These are phyloP conservation scores for Scedosporium aurantiacum DNA, from an alignment of 2,329 filamentous ascomycete genomes.

Conservation along the genomic window DNA sequence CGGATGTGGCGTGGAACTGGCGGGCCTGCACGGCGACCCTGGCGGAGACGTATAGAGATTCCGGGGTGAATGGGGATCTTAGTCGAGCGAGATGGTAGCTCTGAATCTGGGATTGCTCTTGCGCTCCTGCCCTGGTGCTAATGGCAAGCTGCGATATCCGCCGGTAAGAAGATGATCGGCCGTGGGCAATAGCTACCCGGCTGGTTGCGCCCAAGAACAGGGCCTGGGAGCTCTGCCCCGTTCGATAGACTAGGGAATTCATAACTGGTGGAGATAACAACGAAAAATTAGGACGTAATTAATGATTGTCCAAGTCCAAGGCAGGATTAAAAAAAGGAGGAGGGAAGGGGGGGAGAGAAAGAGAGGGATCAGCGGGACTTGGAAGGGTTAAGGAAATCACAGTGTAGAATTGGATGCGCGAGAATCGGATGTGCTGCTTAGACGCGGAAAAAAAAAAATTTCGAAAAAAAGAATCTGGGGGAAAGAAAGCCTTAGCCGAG, in stretches of 20 bases:
- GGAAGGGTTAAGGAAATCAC: not conserved
- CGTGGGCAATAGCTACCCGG: constrained; percentile 20
- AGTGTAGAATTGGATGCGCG: constrained; percentile 1
- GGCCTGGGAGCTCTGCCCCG: constrained; percentile 1
- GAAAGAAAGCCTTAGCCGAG: constrained; percentile 1
- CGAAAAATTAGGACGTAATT: not conserved
- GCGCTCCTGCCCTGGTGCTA: constrained; percentile 12
- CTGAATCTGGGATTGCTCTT: not conserved
- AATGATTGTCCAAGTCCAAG: constrained; percentile 2
- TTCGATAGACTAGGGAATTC: constrained; percentile 4
- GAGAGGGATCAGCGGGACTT: not conserved
- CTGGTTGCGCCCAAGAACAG: constrained; percentile 9
- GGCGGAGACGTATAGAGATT: constrained; percentile 24
- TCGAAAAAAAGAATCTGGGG: not conserved
- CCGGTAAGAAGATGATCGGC: constrained; percentile 36
- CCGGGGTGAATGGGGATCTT: constrained; percentile 34
- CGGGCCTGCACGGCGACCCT: constrained; percentile 22
- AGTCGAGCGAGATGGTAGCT: constrained; percentile 20
- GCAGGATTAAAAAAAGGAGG: not conserved
- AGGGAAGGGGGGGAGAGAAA: not conserved
- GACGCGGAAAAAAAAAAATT: constrained; percentile 7
- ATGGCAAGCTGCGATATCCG: constrained; percentile 29
- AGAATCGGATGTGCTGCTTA: constrained; percentile 4
- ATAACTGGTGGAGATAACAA: not conserved
- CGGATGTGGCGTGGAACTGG: constrained; percentile 26